A percentile compares a stretch with the other conserved stretches of the same genome.
These are phyloP conservation scores for Peziza echinospora DNA, from an alignment of 495 filamentous ascomycete species.

Conservation along the genomic window DNA sequence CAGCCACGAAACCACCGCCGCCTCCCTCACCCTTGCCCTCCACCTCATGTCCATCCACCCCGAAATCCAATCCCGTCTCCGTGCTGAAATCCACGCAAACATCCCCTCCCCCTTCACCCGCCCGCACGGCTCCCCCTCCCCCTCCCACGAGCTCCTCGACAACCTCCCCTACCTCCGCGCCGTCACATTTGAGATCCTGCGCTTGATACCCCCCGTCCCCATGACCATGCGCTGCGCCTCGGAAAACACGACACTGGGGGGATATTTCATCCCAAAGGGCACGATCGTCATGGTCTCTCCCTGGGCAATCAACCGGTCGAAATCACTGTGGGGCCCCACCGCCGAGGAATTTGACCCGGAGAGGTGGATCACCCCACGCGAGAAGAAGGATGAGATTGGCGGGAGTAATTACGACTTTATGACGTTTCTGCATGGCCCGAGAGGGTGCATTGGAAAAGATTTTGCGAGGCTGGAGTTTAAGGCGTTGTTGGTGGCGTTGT, in stretches of 20 bases:
- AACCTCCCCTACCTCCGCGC: constrained; percentile 34
- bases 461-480: constrained; percentile 77
- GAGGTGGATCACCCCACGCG: constrained; percentile 30
- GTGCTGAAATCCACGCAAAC: constrained; percentile 27
- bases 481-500: constrained; percentile 50
- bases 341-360: constrained; percentile 37
- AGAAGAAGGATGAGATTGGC: constrained; percentile 16
- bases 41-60: constrained; percentile 30
- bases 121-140: constrained; percentile 18
- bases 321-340: constrained; percentile 37
- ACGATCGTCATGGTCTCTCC: constrained; percentile 42
- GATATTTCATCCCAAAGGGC: constrained; percentile 34
- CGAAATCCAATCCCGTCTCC: constrained; percentile 26
- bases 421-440: constrained; percentile 37
- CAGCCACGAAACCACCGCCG: constrained; percentile 26
- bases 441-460: constrained; percentile 44
- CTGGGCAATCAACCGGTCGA: constrained; percentile 39
- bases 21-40: constrained; percentile 34
- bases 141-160: constrained; percentile 25
- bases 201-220: constrained; percentile 27
- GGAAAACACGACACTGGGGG: constrained; percentile 41
- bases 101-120: constrained; percentile 28
- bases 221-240: constrained; percentile 41
- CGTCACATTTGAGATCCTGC: constrained; percentile 27
- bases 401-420: constrained; percentile 38